Base-by-base conservation (phyloP, 2,329 filamentous ascomycete genomes). In the Sporothrix phasma region DNA sequence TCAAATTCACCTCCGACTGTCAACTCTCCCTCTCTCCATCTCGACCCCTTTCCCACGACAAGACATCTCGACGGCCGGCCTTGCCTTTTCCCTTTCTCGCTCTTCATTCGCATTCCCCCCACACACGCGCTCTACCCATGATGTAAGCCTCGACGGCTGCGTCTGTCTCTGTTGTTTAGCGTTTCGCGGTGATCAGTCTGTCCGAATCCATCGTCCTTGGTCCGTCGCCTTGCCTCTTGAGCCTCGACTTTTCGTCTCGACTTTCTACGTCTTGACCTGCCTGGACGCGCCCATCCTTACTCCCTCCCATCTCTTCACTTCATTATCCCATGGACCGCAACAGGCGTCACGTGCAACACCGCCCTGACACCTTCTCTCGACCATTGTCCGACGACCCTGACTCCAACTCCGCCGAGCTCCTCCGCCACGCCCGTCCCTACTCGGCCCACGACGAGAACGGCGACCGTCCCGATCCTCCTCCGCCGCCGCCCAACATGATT, bases 401-500 rank as follows among this genome's bases (percentile, higher is more conserved):
- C 54, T 41, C 34, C 54, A 11, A 45, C 39, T 19, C 37, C 39
- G 24, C 51, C 45, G 45, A 45, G 11, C 45, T 61, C 59, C 58
- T 34, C 19, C 22, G 43, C 58, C 58, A 47, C 58, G 41, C 41
- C 43, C 24, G 37, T 24, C 41, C 43, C 58, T 37, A 41, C 43
- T 19, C 34, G 4, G n/a, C 19, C 46, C 19, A 46, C 15, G 41
- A 62, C 53, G 51, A 43, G 43, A 4, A 34, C 41, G 31, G 29
- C 41, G 63, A 46, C 34, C 13, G 17, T 59, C 15, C 63, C 47
- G 56, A 29, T 31, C 34, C 34, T n/a, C 49, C 24, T n/a, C 34
- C 58, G n/a, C 31, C 59, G 2, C 19, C 63, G 6, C 39, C 63
- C 43, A 37, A 22, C 65, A 73, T 69, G 66, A 85, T 85, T 81